A percentile compares a stretch with the other conserved stretches of the same genome.
Conservation (phyloP, 495 filamentous ascomycete species). For the Penicillium lividum region DNA sequence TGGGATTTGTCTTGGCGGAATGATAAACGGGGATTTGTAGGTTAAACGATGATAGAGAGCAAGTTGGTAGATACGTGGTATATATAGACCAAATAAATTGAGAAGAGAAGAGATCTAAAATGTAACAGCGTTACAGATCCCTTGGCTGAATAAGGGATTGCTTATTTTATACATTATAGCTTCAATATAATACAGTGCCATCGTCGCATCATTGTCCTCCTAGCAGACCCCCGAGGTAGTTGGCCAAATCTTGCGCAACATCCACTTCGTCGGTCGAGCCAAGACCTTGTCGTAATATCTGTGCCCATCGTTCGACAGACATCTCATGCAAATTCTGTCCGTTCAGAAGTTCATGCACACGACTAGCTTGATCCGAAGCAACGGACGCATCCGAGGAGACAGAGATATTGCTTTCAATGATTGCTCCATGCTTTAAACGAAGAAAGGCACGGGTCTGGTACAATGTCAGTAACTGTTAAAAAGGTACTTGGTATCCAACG, state of each 20-base stretch:
- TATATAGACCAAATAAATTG: no score
- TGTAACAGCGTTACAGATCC: no score
- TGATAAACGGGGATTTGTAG: neutral
- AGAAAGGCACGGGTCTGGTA: slow-evolving; percentile 42
- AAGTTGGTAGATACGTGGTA: no score
- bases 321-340: slow-evolving; percentile 47
- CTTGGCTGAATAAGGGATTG: no score
- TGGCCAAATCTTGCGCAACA: slow-evolving; percentile 21
- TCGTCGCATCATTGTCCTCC: slow-evolving; percentile 18
- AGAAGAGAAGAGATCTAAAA: neutral
- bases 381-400: slow-evolving; percentile 33
- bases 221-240: slow-evolving; percentile 20
- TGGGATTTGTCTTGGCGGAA: slow-evolving; percentile 8
- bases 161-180: slow-evolving; percentile 4
- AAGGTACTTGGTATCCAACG: slow-evolving; percentile 10
- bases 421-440: slow-evolving; percentile 43
- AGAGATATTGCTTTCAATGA: slow-evolving; percentile 49
- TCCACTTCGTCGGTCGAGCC: slow-evolving; percentile 11
- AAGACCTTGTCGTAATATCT: slow-evolving; percentile 28
- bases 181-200: slow-evolving; percentile 2
- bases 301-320: slow-evolving; percentile 31
- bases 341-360: slow-evolving; percentile 39
- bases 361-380: slow-evolving; percentile 38
- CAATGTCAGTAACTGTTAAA: neutral
- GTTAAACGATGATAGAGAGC: no score